Conservation (phyloP, 495 filamentous ascomycete species). For the Penicillium antarcticum region DNA sequence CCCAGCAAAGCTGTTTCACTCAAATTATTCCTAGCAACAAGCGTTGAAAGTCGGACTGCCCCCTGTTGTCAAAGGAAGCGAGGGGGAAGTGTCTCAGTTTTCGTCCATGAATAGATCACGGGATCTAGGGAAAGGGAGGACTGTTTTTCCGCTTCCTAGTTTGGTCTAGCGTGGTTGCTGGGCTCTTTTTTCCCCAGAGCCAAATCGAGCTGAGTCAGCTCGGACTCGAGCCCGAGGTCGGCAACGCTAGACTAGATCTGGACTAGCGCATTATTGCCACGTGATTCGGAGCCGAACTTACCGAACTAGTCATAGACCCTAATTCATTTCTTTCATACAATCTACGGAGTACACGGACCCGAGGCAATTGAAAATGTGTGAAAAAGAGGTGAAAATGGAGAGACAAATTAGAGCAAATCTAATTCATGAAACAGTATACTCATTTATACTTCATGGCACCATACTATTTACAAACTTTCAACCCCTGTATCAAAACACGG, state of each 20-base stretch:
- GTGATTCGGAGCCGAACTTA: neutral
- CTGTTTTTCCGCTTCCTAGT: constrained; percentile 14
- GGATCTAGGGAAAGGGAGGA: constrained; percentile 6
- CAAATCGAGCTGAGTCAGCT: constrained; percentile 3
- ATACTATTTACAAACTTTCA: too few relatives aligned
- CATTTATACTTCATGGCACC: too few relatives aligned
- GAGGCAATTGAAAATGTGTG: too few relatives aligned
- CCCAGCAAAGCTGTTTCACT: neutral
- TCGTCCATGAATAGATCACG: constrained; percentile 11
- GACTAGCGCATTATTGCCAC: neutral
- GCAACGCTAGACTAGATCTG: neutral
- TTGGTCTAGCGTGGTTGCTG: constrained; percentile 8
- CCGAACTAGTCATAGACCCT: neutral
- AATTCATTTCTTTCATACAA: too few relatives aligned
- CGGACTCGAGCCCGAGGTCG: constrained; percentile 1
- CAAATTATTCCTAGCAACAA: neutral
- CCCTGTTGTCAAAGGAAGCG: constrained; percentile 1
- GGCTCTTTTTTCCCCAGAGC: neutral
- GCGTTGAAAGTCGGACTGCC: neutral
- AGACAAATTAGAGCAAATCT: too few relatives aligned
- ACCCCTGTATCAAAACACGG: too few relatives aligned
- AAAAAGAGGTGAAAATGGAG: too few relatives aligned
- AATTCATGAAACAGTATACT: too few relatives aligned
- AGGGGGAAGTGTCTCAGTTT: constrained; percentile 13
- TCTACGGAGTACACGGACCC: too few relatives aligned